phyloP scores from a whole-genome alignment of 148 eudicot genomes.

The Vaccinium vitisidaea region DNA sequence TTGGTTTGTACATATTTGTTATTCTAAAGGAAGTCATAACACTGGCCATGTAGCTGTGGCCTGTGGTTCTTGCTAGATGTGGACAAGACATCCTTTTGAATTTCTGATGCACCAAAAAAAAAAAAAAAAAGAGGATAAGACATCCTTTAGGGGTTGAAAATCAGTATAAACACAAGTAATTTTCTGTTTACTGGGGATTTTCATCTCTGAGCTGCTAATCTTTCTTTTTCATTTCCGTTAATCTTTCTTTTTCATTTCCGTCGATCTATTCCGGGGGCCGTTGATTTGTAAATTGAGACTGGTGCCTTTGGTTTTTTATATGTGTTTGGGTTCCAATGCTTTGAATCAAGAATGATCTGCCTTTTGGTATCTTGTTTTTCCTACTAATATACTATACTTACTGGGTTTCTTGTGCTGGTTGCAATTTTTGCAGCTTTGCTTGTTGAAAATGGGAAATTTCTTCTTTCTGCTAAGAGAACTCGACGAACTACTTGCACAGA shows the following conservation, averaged over 20 bases:
- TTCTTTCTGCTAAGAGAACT: conserved; percentile 66
- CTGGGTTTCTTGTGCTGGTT: neutral
- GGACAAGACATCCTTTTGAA: neutral
- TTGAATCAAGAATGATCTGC: neutral
- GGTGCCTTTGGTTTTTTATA: neutral
- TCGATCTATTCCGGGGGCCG: neutral
- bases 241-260: neutral
- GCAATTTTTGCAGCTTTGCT: conserved; percentile 38
- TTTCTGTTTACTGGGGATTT: neutral
- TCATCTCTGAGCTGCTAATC: neutral
- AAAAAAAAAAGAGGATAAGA: neutral
- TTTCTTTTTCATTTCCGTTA: neutral
- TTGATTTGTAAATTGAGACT: conserved; percentile 1
- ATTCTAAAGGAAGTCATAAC: neutral
- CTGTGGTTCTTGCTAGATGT: neutral
- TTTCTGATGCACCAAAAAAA: too few species aligned
- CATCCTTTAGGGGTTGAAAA: neutral
- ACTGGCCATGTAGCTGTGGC: neutral
- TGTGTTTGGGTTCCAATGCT: neutral
- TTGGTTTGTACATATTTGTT: neutral
- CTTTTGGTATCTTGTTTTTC: neutral
- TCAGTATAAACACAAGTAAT: neutral
- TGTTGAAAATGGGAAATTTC: conserved; percentile 61
- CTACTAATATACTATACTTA: neutral
- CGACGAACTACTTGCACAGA: conserved; percentile 59